These are phyloP conservation scores for Geotrichum fermentans DNA, from an alignment of 1,139 yeast genomes.

Conservation along the genomic window DNA sequence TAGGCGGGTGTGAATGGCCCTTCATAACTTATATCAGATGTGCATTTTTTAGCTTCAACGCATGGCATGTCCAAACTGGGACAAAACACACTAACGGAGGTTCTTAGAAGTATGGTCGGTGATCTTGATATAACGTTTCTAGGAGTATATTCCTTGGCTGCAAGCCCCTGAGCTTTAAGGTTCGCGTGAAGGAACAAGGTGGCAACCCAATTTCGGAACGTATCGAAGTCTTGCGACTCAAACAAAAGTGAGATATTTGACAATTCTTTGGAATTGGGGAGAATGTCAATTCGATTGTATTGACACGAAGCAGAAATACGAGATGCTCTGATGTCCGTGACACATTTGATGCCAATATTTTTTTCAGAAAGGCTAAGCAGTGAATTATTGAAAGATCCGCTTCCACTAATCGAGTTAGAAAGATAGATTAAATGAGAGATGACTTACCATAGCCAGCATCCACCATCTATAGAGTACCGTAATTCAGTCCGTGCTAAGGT, in stretches of 20 bases:
- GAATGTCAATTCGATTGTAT: not conserved
- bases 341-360: constrained; percentile 8
- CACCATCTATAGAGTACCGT: constrained; percentile 8
- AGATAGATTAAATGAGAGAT: no score
- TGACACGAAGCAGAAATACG: not conserved
- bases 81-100: not conserved
- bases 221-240: not conserved
- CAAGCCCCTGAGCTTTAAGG: constrained; percentile 13
- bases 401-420: no score
- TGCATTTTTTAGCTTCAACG: not conserved
- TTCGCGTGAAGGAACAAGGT: constrained; percentile 15
- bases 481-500: not conserved
- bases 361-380: constrained; percentile 10
- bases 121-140: not conserved
- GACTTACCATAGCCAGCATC: constrained; percentile 12
- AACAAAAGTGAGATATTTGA: not conserved
- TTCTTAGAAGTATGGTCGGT: not conserved
- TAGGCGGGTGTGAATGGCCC: constrained; percentile 8
- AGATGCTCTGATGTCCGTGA: constrained; percentile 7
- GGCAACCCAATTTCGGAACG: constrained; percentile 13
- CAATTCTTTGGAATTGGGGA: constrained; percentile 1
- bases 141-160: constrained; percentile 11
- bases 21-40: not conserved
- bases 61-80: not conserved
- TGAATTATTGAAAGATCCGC: constrained; percentile 6